Conservation (phyloP, 495 filamentous ascomycete species). For the Rhypophila decipiens region DNA sequence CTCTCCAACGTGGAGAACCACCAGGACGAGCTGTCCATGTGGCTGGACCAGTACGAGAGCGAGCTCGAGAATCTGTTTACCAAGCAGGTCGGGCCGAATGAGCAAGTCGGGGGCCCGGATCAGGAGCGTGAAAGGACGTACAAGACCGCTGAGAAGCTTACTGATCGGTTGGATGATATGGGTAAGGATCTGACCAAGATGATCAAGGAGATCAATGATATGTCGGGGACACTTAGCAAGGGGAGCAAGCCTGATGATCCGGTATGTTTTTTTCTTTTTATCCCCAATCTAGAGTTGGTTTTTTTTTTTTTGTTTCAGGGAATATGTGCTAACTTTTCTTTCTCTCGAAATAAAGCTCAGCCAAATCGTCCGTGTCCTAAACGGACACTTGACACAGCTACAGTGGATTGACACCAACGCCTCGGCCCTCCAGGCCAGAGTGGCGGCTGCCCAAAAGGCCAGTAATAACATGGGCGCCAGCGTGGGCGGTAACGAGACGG, state of each 20-base stretch:
- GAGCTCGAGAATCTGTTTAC: conserved; percentile 82
- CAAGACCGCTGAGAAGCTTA: conserved; percentile 83
- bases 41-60: conserved; percentile 82
- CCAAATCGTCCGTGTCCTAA: conserved; percentile 88
- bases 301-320: too few species aligned
- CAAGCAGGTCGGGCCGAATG: conserved; percentile 49
- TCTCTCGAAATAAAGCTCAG: conserved; percentile 68
- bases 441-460: conserved; percentile 69
- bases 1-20: conserved; percentile 80
- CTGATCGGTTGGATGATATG: conserved; percentile 82
- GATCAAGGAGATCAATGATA: conserved; percentile 96
- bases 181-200: conserved; percentile 84
- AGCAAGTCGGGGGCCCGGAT: conserved; percentile 76
- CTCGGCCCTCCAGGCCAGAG: conserved; percentile 69
- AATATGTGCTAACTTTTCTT: neutral
- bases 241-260: conserved; percentile 85
- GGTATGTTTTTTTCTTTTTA: conserved; percentile 52
- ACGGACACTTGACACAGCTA: conserved; percentile 79
- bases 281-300: too few species aligned
- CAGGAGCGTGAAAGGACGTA: conserved; percentile 93
- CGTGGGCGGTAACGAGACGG: conserved; percentile 51
- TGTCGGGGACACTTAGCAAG: conserved; percentile 76
- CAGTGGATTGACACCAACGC: conserved; percentile 88
- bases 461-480: conserved; percentile 58
- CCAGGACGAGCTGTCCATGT: conserved; percentile 77